Base-by-base conservation (phyloP, 1,139 yeast species). In the Scheffersomyces stambukii region DNA sequence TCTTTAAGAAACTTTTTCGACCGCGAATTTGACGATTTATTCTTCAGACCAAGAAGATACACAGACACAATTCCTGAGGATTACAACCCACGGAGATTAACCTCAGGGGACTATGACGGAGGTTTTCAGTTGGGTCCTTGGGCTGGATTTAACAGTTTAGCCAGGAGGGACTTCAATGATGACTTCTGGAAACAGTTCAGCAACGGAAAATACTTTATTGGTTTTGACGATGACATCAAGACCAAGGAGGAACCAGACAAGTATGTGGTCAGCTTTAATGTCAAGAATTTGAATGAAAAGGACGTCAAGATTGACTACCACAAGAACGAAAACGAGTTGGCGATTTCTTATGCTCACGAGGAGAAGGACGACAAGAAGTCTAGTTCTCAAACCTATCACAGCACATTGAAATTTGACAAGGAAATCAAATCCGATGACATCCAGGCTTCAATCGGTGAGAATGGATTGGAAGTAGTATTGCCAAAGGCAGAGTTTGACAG, bases 401-500 rank as follows among this genome's bases (percentile, higher is more conserved):
- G 49, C 29, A 41, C 43, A 15, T 38, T 52, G 16, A 43, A 36
- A 11, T 54, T 56, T 32, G 55, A 47, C 8, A 51, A 52, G 33
- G 36, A 49, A 4, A 52, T 55, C 10, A 44, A 45, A 19, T 37
- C 40, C 15, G 50, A 46, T 25, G 49, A 45, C 8, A 49, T 54
- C 17, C 35, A 41, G 17, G 56, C 55, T 9, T 50, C 48, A 23
- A 39, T 43, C 20, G 35, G 42, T 10, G 41, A 43, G 9, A 47
- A 46, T 10, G 40, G 44, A 11, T 42, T 55, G 18, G 35, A 43
- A 10, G 44, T 55, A 28, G 30, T 33, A 5, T 43, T 55, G 23
- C 60, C 61, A 20, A 55, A 55, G 31, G 45, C 43, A 16, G 52
- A 48, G 19, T 31, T 42, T 10, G 58, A 51, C 31, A 23, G 38